Evolutionary conservation across 805 yeast species (phyloP).

Genomic region (Ogataea haglerorum): DNA sequence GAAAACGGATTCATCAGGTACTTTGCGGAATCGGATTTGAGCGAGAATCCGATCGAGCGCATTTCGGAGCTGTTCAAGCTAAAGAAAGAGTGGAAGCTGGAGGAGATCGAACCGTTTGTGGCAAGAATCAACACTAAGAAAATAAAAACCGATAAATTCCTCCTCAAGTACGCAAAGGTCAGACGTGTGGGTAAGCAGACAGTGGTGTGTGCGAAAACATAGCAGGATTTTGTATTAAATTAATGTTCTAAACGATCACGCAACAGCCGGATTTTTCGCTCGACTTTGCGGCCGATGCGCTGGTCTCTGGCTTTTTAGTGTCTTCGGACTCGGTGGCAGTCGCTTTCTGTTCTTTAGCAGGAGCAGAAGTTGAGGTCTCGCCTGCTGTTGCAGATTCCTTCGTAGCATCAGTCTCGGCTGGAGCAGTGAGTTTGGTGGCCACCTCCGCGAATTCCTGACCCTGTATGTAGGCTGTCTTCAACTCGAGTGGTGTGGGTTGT

Average conservation of each 20-base stretch:
- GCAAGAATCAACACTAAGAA: constrained; percentile 53
- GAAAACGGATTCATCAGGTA: constrained; percentile 44
- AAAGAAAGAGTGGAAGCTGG: constrained; percentile 59
- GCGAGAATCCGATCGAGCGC: constrained; percentile 46
- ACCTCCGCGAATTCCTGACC: constrained; percentile 61
- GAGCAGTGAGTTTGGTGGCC: constrained; percentile 28
- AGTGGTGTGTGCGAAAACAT: constrained; percentile 17
- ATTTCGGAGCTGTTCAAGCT: constrained; percentile 49
- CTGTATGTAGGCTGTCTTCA: constrained; percentile 60
- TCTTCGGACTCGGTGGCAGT: constrained; percentile 5
- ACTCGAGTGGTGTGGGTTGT: constrained; percentile 59
- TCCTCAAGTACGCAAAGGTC: constrained; percentile 61
- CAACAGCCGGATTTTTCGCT: constrained; percentile 12
- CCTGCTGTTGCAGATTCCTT: neutral
- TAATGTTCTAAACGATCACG: constrained; percentile 10
- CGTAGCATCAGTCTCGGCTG: neutral
- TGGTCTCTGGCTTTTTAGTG: constrained; percentile 2
- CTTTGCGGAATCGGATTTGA: constrained; percentile 47
- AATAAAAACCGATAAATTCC: constrained; percentile 52
- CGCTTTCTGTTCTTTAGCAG: constrained; percentile 7
- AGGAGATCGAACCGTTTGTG: constrained; percentile 61
- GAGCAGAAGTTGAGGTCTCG: constrained; percentile 3
- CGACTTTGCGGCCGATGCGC: constrained; percentile 7
- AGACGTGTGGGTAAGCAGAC: constrained; percentile 42
- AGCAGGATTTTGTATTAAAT: neutral